These are phyloP conservation scores for Punica granatum DNA, from an alignment of 345 rosid genomes.

Conservation along the genomic window DNA sequence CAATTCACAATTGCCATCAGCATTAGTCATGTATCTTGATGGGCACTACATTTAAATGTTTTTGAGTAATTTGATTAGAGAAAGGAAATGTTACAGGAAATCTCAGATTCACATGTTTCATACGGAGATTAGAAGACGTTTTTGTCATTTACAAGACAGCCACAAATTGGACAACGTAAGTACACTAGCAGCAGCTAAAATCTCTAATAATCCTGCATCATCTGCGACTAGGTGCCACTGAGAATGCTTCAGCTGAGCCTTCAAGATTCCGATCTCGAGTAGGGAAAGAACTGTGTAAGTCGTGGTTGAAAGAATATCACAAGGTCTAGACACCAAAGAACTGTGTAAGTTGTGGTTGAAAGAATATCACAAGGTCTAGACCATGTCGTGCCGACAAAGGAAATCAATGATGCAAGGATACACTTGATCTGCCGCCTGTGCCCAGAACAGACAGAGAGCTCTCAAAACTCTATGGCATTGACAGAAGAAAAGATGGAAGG, in stretches of 20 bases:
- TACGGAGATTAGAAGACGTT: not conserved
- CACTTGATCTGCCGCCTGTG: conserved; percentile 52
- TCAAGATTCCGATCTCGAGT: no score
- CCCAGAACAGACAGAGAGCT: not conserved
- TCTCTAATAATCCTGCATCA: no score
- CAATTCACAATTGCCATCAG: not conserved
- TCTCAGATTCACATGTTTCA: not conserved
- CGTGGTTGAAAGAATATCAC: not conserved
- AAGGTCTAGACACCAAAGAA: conserved; percentile 13
- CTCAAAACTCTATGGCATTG: not conserved
- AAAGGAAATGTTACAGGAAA: not conserved
- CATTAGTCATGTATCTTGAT: not conserved
- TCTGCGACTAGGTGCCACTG: no score
- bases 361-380: conserved; percentile 6
- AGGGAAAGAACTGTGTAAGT: no score
- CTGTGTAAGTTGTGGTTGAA: no score
- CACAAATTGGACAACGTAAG: not conserved
- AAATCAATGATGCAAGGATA: conserved; percentile 50
- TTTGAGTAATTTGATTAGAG: not conserved
- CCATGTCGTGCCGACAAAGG: conserved; percentile 48
- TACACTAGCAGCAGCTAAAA: not conserved
- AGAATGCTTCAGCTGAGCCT: no score
- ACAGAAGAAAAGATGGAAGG: not conserved
- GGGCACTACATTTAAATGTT: no score
- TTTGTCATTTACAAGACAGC: not conserved